Conservation (phyloP, 306 rosid species). For the Quercus agrifolia region DNA sequence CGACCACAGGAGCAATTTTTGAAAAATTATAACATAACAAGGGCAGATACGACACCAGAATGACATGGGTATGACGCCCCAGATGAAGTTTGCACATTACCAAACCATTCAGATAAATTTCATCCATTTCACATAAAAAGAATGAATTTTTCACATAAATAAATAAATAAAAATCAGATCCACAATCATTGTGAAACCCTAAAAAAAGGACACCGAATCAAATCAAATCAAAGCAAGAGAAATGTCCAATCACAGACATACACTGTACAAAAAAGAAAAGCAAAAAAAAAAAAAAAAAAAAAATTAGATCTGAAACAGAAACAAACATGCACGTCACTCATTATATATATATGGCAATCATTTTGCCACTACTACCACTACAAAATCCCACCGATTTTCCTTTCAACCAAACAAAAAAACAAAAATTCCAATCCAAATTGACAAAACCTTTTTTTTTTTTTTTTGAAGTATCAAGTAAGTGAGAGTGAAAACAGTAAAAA, state of each 20-base stretch:
- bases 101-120: too few species aligned
- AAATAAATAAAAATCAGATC: neutral
- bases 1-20: too few species aligned
- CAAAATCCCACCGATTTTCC: neutral
- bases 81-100: too few species aligned
- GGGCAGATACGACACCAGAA: too few species aligned
- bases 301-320: constrained; percentile 25
- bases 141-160: too few species aligned
- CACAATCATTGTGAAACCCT: neutral
- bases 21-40: too few species aligned
- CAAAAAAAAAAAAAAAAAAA: neutral
- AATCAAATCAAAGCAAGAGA: constrained; percentile 18
- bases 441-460: neutral
- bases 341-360: neutral
- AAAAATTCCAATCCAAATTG: neutral
- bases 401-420: neutral
- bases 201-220: neutral
- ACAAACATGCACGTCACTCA: neutral
- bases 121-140: too few species aligned
- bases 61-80: too few species aligned
- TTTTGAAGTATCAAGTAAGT: neutral
- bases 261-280: neutral
- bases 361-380: neutral
- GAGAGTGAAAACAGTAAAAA: neutral
- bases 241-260: constrained; percentile 2